Evolutionary conservation across 2,329 filamentous ascomycete genomes (phyloP), one percentile per base, ranked within the genome.

Genomic region (Trichoderma guizhouense): DNA sequence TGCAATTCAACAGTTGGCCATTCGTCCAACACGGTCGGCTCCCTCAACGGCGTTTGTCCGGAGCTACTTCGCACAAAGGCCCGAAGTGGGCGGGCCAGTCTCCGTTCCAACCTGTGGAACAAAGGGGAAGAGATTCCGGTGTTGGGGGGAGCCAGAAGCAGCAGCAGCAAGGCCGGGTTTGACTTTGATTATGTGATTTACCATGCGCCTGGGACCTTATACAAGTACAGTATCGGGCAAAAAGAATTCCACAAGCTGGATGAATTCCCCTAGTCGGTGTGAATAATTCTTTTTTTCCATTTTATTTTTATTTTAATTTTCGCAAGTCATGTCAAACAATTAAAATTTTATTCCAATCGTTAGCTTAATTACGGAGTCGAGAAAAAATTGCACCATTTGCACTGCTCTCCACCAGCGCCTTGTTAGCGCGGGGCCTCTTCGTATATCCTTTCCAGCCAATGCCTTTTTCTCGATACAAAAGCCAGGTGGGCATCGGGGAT

Each of bases 91-190:
- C 58, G 68, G 60, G 68, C 66, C 57, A 51, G 11, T 34, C 55
- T 69, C 66, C 66, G 66, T 69, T 69, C 66, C 66, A 68, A 61
- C 34, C 36, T 51, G 66, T 69, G 66, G 66, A 61, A 69, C 66
- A 69, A 53, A 69, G 57, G 66, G 43, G 66, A 39, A 43, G 47
- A 53, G 47, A 51, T 51, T 51, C 47, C 43, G 43, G 43, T 51
- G 43, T 51, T 51, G 43, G 43, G 43, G 43, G n/a, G 9, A 11
- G 39, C 39, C 18, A 18, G 34, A 36, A 36, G 34, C 34, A 36
- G 34, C 34, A 36, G 34, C 34, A 36, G 34, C 2, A 15, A 18
- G 30, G 12, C 30, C 64, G 30, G 47, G 51, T 30, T 57, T 66
- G 64, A 66, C 55, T 30, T 60, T 30, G 57, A 60, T 60, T 60